phyloP scores from a whole-genome alignment of 179 eudicot species.

The Vitellaria paradoxa region DNA sequence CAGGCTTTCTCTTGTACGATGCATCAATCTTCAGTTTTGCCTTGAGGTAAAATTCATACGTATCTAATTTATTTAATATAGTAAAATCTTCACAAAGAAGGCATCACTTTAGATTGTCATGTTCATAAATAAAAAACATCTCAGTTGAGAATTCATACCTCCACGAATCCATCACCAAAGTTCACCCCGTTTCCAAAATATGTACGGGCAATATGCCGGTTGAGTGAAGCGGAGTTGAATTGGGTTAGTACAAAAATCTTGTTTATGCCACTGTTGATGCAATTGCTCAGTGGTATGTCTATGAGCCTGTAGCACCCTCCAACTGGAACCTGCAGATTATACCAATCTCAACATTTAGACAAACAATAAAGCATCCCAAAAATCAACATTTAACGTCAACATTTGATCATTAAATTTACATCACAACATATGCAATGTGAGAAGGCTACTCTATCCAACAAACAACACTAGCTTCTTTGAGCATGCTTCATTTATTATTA shows the following conservation, averaged over 20 bases:
- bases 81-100: neutral
- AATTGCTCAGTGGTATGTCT: slow-evolving; percentile 95
- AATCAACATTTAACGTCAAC: neutral
- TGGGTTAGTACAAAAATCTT: slow-evolving; percentile 84
- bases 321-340: slow-evolving; percentile 65
- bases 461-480: neutral
- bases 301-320: slow-evolving; percentile 91
- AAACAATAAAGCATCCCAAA: neutral
- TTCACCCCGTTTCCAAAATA: slow-evolving; percentile 80
- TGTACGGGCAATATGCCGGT: slow-evolving; percentile 84
- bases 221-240: slow-evolving; percentile 85
- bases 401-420: neutral
- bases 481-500: neutral
- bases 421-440: neutral
- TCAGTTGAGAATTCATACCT: slow-evolving; percentile 35
- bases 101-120: neutral
- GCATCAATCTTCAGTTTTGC: neutral
- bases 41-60: neutral
- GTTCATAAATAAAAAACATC: too few species aligned
- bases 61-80: neutral
- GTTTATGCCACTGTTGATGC: slow-evolving; percentile 89
- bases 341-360: neutral
- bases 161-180: slow-evolving; percentile 90
- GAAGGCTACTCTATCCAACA: neutral
- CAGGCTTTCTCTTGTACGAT: too few species aligned